phyloP scores from a whole-genome alignment of 345 rosid species.

The Rhizophora mangle region DNA sequence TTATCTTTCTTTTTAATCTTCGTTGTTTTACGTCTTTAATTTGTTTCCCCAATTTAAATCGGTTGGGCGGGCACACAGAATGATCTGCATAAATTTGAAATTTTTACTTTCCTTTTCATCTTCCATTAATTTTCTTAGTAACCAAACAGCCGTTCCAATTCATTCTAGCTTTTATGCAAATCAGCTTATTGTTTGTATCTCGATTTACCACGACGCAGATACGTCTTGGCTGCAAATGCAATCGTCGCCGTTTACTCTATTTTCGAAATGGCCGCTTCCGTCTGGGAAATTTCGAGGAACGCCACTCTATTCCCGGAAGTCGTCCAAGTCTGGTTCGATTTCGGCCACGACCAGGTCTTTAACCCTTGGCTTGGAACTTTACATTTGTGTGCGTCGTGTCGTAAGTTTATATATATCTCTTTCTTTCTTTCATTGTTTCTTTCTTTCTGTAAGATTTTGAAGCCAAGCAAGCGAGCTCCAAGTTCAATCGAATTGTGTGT shows the following conservation, averaged over 20 bases:
- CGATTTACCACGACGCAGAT: conserved; percentile 35
- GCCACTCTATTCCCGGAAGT: conserved; percentile 77
- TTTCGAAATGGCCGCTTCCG: conserved; percentile 67
- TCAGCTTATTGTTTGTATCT: not conserved
- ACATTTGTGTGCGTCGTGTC: no score
- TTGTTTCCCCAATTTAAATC: not conserved
- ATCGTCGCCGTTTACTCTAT: conserved; percentile 82
- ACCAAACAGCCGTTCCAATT: not conserved
- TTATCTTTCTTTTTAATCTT: no score
- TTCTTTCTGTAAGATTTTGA: not conserved
- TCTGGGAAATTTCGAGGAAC: conserved; percentile 79
- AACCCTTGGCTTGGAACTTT: not conserved
- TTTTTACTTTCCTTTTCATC: not conserved
- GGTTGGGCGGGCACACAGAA: no score
- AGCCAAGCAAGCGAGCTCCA: no score
- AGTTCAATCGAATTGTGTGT: not conserved
- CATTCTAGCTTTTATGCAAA: no score
- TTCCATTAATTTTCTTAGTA: conserved; percentile 6
- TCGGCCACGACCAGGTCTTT: conserved; percentile 93
- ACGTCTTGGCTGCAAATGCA: conserved; percentile 72
- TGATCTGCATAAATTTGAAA: no score
- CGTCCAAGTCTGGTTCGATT: conserved; percentile 95
- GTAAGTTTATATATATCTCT: not conserved
- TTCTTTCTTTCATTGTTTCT: not conserved
- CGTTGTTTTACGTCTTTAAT: not conserved